phyloP scores from a whole-genome alignment of 179 eudicot species.

The Beta lomatogona region DNA sequence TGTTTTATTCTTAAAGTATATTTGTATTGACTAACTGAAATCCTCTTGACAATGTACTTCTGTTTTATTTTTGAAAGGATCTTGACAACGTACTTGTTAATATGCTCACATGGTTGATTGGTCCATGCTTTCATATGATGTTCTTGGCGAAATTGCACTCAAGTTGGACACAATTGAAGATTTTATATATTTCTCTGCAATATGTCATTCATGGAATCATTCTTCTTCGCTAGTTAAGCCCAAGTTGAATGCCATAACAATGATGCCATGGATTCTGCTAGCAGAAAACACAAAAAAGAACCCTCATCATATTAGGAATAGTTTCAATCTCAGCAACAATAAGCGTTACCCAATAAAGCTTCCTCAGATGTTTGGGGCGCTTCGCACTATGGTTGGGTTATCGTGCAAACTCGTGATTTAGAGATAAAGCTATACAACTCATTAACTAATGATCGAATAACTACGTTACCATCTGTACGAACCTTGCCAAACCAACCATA shows the following conservation, averaged over 20 bases:
- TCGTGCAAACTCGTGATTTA: neutral
- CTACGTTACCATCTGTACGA: neutral
- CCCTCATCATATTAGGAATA: neutral
- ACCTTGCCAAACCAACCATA: neutral
- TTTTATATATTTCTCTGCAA: conserved; percentile 12
- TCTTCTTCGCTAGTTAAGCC: neutral
- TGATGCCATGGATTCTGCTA: conserved; percentile 19
- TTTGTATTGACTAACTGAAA: too few species aligned
- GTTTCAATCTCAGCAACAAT: neutral
- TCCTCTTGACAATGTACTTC: too few species aligned
- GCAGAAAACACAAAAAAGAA: neutral
- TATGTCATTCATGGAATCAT: conserved; percentile 23
- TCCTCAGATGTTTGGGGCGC: neutral
- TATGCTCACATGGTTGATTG: conserved; percentile 11
- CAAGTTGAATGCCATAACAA: neutral
- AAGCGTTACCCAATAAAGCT: neutral
- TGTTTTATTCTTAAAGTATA: too few species aligned
- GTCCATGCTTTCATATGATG: conserved; percentile 6
- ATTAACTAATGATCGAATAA: neutral
- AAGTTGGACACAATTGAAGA: neutral
- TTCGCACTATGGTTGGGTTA: conserved; percentile 6
- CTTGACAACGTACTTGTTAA: too few species aligned
- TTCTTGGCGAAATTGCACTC: conserved; percentile 1
- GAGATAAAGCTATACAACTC: neutral
- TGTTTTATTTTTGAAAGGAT: too few species aligned